phyloP scores from a whole-genome alignment of 306 rosid genomes.

The Biancaea sappan region DNA sequence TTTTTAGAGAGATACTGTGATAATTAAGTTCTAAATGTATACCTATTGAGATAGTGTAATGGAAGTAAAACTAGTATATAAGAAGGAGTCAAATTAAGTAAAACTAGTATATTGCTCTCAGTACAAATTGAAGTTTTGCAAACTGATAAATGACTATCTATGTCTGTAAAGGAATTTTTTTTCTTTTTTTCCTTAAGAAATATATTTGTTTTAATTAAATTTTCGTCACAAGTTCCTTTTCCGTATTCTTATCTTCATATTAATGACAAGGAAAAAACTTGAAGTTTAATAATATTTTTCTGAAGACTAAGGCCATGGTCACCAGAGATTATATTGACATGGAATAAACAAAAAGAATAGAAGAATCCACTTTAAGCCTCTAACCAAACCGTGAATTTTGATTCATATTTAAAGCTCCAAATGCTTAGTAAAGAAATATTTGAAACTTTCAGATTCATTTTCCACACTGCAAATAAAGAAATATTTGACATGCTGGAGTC shows the following conservation, averaged over 20 bases:
- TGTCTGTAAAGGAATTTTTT: neutral
- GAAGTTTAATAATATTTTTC: neutral
- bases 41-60: neutral
- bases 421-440: neutral
- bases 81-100: neutral
- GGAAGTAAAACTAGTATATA: neutral
- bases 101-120: neutral
- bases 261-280: neutral
- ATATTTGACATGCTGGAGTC: neutral
- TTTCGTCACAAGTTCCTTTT: neutral
- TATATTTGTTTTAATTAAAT: neutral
- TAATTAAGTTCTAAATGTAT: neutral
- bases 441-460: neutral
- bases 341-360: neutral
- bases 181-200: neutral
- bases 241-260: neutral
- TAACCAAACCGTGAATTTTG: neutral
- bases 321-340: neutral
- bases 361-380: neutral
- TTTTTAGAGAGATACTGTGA: neutral
- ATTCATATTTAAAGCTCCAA: neutral
- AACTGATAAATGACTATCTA: neutral
- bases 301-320: neutral
- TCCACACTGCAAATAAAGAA: neutral
- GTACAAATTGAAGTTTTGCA: neutral